A percentile compares a stretch with the other conserved stretches of the same genome.
Conservation (phyloP, 1,284 basidiomycete species). For the Rhodotorula mucilaginosa region DNA sequence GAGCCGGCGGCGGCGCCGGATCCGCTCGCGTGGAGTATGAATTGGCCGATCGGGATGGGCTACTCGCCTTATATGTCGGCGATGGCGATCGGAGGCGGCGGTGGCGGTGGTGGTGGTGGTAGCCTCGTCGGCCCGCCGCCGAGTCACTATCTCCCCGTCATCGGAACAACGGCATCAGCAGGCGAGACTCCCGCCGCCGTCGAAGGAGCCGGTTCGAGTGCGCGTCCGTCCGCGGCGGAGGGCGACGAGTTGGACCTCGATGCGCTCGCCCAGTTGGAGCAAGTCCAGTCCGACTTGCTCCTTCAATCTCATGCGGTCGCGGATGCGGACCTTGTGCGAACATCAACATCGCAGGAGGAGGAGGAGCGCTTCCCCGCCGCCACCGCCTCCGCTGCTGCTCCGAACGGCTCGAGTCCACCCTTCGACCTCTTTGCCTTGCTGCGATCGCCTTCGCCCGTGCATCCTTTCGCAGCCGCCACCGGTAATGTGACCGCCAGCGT, state of each 20-base stretch:
- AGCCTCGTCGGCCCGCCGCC: no score
- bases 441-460: slow-evolving; percentile 6
- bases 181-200: no score
- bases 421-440: slow-evolving; percentile 15
- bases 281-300: not conserved
- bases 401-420: slow-evolving; percentile 1
- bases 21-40: slow-evolving; percentile 11
- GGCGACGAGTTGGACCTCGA: not conserved
- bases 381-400: no score
- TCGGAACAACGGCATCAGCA: no score
- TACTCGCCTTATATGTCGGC: not conserved
- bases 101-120: no score
- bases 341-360: not conserved
- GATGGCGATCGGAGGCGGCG: not conserved
- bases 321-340: not conserved
- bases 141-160: no score
- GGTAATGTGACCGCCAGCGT: not conserved
- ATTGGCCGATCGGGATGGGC: not conserved
- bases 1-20: not conserved
- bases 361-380: not conserved
- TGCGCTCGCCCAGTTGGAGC: not conserved
- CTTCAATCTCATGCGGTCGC: not conserved
- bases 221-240: no score
- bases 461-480: slow-evolving; percentile 5
- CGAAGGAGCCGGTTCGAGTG: no score